Evolutionary conservation across 495 filamentous ascomycete genomes (phyloP), one percentile per base, ranked within the genome.

Genomic region (Aspergillus funiculosus): DNA sequence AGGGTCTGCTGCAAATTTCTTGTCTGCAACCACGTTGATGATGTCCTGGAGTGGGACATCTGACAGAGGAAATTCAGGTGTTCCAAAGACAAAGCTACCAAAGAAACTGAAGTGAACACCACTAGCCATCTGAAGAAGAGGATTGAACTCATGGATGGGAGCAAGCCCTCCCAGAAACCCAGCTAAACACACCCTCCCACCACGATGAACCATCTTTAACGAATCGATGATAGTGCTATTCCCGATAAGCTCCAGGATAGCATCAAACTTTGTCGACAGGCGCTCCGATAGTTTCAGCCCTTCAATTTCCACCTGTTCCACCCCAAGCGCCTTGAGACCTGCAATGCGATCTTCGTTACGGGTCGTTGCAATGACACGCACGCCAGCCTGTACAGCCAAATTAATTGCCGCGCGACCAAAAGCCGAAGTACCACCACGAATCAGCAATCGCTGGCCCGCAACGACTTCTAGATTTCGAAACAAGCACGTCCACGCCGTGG

Each of bases 21-120:
- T 56, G n/a, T 59, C 42, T 28, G 51, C 64, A 39, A 62, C 51
- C 57, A 57, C 59, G 25, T 53, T 20, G 5, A 69, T 62, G 29
- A 73, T 70, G 3, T 62, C 55, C 41, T 66, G 62, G 22, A 76
- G 46, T 3, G 71, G 72, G 9, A 75, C 52, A 44, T 60, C 58
- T 1, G 68, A 68, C 17, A 75, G 30, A 11, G 67, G 67, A 40
- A 75, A 73, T 5, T 62, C 71, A 1, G 52, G 52, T 4, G 49
- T 52, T 0, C 71, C 73, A 24, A 73, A 57, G 6, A 63, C 64
- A 21, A 61, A 59, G 37, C 69, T 72, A 9, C 61, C 57, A 52
- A 74, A 76, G 18, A 75, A 59, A 44, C 65, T 74, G 46, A 76
- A 72, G 46, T 76, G 69, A n/a, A 74, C 69, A 2, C 71, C 73